A percentile compares a stretch with the other conserved stretches of the same genome.
Conservation (phyloP, 1,284 basidiomycete species). For the Ceratobasidium sp. region DNA sequence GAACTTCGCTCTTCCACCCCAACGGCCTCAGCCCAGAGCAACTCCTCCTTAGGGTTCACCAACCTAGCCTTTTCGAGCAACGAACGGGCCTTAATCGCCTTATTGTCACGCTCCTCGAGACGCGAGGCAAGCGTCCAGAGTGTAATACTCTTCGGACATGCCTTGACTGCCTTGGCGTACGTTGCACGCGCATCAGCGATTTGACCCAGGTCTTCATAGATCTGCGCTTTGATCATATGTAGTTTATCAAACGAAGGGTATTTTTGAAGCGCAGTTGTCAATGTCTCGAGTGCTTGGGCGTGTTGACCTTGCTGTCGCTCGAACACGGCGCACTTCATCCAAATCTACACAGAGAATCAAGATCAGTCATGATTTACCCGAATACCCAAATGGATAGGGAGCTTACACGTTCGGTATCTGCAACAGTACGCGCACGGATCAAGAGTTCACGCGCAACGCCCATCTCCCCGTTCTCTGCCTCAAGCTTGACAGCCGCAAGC, state of each 20-base stretch:
- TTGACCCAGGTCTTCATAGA: conserved; percentile 72
- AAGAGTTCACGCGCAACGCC: conserved; percentile 87
- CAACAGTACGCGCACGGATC: conserved; percentile 87
- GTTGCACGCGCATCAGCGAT: conserved; percentile 76
- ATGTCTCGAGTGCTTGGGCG: conserved; percentile 77
- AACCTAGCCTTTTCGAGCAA: conserved; percentile 91
- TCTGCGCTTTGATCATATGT: conserved; percentile 97
- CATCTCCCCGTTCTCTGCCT: conserved; percentile 92
- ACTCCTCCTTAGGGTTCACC: conserved; percentile 84
- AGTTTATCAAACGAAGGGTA: conserved; percentile 91
- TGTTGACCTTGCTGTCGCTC: conserved; percentile 87
- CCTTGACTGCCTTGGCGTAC: conserved; percentile 82
- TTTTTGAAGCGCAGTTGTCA: conserved; percentile 78
- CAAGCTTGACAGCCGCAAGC: conserved; percentile 95
- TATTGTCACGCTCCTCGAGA: conserved; percentile 87
- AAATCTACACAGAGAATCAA: conserved; percentile 69
- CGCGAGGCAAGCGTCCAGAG: conserved; percentile 90
- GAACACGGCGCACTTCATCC: conserved; percentile 98
- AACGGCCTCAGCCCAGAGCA: conserved; percentile 91
- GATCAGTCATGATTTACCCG: conserved; percentile 36
- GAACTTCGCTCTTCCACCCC: conserved; percentile 90
- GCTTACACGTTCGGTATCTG: conserved; percentile 87
- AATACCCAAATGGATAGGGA: conserved; percentile 10
- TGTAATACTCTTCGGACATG: conserved; percentile 81
- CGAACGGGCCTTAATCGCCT: conserved; percentile 92